A percentile compares a stretch with the other conserved stretches of the same genome.
Conservation (phyloP, 352 stramenopile genomes). For the Pythium brassicae region DNA sequence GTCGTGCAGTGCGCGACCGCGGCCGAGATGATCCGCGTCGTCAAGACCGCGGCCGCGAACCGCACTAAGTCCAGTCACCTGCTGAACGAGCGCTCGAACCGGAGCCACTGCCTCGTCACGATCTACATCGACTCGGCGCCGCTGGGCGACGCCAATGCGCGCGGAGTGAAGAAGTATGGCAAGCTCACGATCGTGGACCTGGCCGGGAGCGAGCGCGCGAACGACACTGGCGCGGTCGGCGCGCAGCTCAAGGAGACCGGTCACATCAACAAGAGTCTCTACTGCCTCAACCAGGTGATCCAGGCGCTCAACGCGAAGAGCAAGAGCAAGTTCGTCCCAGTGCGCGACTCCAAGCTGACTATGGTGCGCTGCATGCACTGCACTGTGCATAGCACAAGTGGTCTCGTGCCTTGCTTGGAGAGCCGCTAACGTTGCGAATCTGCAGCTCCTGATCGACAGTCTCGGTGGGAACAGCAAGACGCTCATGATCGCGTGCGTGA, state of each 20-base stretch:
- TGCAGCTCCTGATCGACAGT: slow-evolving; percentile 60
- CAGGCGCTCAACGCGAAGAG: slow-evolving; percentile 53
- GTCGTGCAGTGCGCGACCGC: slow-evolving; percentile 55
- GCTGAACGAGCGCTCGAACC: slow-evolving; percentile 67
- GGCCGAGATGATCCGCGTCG: slow-evolving; percentile 56
- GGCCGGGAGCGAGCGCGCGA: slow-evolving; percentile 60
- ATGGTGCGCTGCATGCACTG: slow-evolving; percentile 23
- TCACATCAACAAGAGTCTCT: slow-evolving; percentile 78
- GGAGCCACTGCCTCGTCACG: slow-evolving; percentile 73
- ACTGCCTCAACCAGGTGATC: slow-evolving; percentile 75
- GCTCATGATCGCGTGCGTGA: slow-evolving; percentile 78
- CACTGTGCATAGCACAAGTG: too few species aligned
- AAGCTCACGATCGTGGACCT: slow-evolving; percentile 78
- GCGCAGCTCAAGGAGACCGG: slow-evolving; percentile 67
- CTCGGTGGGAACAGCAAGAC: slow-evolving; percentile 72
- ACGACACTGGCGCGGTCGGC: slow-evolving; percentile 54
- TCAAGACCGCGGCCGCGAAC: slow-evolving; percentile 54
- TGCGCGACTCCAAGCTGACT: slow-evolving; percentile 69
- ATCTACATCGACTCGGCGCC: slow-evolving; percentile 71
- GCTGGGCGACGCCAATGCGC: slow-evolving; percentile 7
- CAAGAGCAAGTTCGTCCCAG: slow-evolving; percentile 61
- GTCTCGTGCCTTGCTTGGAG: not conserved
- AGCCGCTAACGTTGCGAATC: not conserved
- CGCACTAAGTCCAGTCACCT: slow-evolving; percentile 65
- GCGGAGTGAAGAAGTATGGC: slow-evolving; percentile 48